Base-by-base conservation (phyloP, 257 asterid species). In the Jasminum sambac region DNA sequence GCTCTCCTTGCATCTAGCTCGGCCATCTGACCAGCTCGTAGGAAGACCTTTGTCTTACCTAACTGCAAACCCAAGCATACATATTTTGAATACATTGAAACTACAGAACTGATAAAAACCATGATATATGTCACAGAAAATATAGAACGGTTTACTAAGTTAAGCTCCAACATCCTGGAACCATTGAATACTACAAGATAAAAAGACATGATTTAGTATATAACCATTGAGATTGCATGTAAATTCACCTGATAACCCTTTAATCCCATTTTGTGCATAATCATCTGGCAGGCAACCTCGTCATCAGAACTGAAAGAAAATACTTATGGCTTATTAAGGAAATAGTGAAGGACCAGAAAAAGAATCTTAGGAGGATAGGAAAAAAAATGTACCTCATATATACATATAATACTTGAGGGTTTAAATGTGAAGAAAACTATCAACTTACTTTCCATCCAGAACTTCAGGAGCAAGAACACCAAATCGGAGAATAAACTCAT, bases 1-100 rank as follows among this genome's bases (percentile, higher is more conserved):
- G 97, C 92, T 84, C 99, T 87, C 78, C 89, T 90, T 52, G 98
- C 91, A 76, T 95, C 99, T 61, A 95, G 88, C 84, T 92, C 97
- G 62, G 99, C 99, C 99, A 95, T 95, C 87, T 95, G 99, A 76
- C 99, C 99, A 82, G 99, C 99, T 72, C 99, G 88, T 65, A 95
- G 84, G 85, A 95, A 95, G 76, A 92, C 96, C 88, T 95, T 95
- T 38, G 97, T 84, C 85, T 83, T 95, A 74, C 99, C 99, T 72
- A 92, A 87, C 99, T 95, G 96, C 80, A 84, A 77, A 78, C 7
- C 76, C 69, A 62, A 70, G 69, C 59, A 80, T 39, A 55, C 24
- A 26, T 46, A 11, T 25, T 7, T 52, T 57, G 57, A 76, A 37
- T 75, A 69, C 50, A 64, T 62, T 39, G 58, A 14, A 64, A 43